Evolutionary conservation across 2,329 filamentous ascomycete species (phyloP).

Genomic region (Alternaria consortialis): DNA sequence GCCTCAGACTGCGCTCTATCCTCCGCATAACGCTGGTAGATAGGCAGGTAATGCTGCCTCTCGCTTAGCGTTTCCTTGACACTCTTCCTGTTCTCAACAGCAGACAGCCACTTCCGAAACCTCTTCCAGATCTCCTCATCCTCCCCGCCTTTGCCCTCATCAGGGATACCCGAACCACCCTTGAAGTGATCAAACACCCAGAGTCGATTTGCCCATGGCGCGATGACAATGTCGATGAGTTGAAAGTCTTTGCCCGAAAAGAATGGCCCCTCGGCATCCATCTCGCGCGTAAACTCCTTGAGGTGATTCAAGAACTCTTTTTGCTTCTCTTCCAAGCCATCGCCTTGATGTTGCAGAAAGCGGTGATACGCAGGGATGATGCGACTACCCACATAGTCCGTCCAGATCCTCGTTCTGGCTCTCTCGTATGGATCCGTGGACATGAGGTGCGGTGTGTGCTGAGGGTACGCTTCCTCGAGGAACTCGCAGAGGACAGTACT

Average conservation of each 20-base stretch:
- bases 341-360: constrained; percentile 56
- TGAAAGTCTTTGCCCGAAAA: constrained; percentile 72
- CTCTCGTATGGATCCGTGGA: constrained; percentile 70
- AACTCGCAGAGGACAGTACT: constrained; percentile 78
- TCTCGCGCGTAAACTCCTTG: constrained; percentile 68
- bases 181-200: constrained; percentile 83
- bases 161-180: constrained; percentile 61
- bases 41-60: constrained; percentile 70
- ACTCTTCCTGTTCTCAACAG: constrained; percentile 67
- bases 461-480: constrained; percentile 73
- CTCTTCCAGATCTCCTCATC: constrained; percentile 69
- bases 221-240: constrained; percentile 74
- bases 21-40: constrained; percentile 66
- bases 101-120: constrained; percentile 71
- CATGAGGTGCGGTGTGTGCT: constrained; percentile 62
- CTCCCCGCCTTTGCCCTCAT: constrained; percentile 57
- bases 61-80: constrained; percentile 74
- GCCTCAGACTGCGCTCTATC: constrained; percentile 58
- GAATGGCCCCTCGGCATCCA: constrained; percentile 70
- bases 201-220: constrained; percentile 75
- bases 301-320: constrained; percentile 67
- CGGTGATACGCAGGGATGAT: constrained; percentile 76
- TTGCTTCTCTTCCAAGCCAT: constrained; percentile 61
- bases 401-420: constrained; percentile 75
- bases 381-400: constrained; percentile 72